phyloP scores from a whole-genome alignment of 805 yeast species.

The Wickerhamiella galacta region DNA sequence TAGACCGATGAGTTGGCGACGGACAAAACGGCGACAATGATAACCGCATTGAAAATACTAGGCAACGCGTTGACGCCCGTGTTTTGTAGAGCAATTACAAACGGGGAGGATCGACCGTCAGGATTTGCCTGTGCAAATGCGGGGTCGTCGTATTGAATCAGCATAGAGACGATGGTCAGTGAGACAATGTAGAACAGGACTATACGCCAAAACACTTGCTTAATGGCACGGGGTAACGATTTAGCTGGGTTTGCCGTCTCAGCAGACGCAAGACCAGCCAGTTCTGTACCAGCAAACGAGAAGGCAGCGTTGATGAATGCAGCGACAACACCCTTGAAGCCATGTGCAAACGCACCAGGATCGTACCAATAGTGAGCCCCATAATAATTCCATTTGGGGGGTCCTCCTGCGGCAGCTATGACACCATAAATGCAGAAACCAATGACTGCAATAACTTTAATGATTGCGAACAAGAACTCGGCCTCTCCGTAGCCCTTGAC shows the following conservation, averaged over 20 bases:
- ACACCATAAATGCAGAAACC: slow-evolving; percentile 41
- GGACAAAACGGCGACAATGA: slow-evolving; percentile 48
- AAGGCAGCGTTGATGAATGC: slow-evolving; percentile 59
- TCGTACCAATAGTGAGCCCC: slow-evolving; percentile 31
- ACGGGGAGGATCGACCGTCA: slow-evolving; percentile 53
- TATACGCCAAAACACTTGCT: slow-evolving; percentile 71
- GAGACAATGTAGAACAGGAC: slow-evolving; percentile 46
- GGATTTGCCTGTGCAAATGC: slow-evolving; percentile 32
- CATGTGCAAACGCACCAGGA: slow-evolving; percentile 40
- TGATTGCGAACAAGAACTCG: slow-evolving; percentile 35
- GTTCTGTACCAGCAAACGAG: slow-evolving; percentile 61
- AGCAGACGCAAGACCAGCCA: slow-evolving; percentile 58
- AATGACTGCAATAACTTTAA: slow-evolving; percentile 36
- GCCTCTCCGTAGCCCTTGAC: slow-evolving; percentile 44
- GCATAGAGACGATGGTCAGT: slow-evolving; percentile 38
- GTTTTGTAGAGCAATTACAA: slow-evolving; percentile 47
- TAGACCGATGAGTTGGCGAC: slow-evolving; percentile 56
- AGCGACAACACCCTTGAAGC: slow-evolving; percentile 47
- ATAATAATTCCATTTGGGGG: slow-evolving; percentile 35
- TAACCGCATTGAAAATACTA: slow-evolving; percentile 53
- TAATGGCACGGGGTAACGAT: slow-evolving; percentile 53
- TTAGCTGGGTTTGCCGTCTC: slow-evolving; percentile 53
- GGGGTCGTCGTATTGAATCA: slow-evolving; percentile 45
- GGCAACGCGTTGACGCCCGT: slow-evolving; percentile 52
- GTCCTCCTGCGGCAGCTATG: slow-evolving; percentile 40